These are phyloP conservation scores for Coemansia sp. DNA, from an alignment of 192 early-diverging fungal genomes.

Conservation along the genomic window DNA sequence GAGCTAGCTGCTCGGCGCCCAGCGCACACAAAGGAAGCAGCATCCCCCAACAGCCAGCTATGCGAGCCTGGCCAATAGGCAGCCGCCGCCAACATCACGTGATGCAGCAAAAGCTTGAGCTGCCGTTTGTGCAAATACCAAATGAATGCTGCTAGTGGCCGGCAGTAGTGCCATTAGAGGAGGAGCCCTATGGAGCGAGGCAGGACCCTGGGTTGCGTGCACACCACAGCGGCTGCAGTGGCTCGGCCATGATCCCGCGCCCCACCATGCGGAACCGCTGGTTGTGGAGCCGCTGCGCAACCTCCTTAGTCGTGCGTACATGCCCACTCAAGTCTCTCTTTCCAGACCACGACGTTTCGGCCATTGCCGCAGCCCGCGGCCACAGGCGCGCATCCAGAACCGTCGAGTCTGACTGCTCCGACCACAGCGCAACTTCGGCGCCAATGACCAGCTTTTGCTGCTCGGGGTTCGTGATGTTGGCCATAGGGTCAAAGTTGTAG, in stretches of 20 bases:
- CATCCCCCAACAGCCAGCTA: too few relatives aligned
- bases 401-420: conserved; percentile 64
- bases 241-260: conserved; percentile 68
- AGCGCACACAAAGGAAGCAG: too few relatives aligned
- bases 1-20: too few relatives aligned
- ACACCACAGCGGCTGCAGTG: conserved; percentile 79
- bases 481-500: conserved; percentile 67
- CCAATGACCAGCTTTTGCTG: conserved; percentile 68
- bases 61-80: too few relatives aligned
- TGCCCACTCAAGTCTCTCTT: conserved; percentile 57
- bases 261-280: conserved; percentile 72
- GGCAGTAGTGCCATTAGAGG: too few relatives aligned
- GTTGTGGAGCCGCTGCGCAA: conserved; percentile 67
- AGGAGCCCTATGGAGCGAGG: conserved; percentile 38
- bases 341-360: conserved; percentile 75
- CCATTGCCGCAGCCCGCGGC: conserved; percentile 69
- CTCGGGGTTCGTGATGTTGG: conserved; percentile 55
- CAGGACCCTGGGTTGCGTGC: conserved; percentile 62
- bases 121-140: too few relatives aligned
- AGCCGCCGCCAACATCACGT: too few relatives aligned
- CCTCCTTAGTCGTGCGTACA: conserved; percentile 61
- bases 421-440: conserved; percentile 72
- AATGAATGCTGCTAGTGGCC: too few relatives aligned
- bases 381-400: conserved; percentile 68
- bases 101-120: too few relatives aligned